Percentiles rank a stretch among this genome's conserved stretches.
These are phyloP conservation scores for Boletellus deceptivus DNA, from an alignment of 1,284 basidiomycete species.

Conservation along the genomic window DNA sequence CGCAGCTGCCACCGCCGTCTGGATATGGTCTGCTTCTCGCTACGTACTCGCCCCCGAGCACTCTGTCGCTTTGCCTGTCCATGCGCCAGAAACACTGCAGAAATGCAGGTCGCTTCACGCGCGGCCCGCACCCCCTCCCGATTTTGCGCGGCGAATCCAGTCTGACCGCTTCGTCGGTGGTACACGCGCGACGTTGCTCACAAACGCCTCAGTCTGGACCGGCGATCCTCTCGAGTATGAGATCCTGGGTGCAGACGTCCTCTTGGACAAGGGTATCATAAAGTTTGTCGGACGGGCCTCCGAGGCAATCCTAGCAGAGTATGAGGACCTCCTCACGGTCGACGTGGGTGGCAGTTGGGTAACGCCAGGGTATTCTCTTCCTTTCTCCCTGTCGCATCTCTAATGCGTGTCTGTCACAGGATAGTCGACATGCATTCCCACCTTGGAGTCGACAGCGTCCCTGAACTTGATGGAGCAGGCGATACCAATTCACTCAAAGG, in stretches of 20 bases:
- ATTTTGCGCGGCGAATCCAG: constrained; percentile 42
- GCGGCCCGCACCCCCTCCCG: constrained; percentile 26
- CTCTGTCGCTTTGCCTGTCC: constrained; percentile 22
- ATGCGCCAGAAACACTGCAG: constrained; percentile 27
- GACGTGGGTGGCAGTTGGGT: constrained; percentile 48
- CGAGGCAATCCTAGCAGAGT: constrained; percentile 26
- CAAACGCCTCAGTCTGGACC: constrained; percentile 73
- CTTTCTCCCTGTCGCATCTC: neutral
- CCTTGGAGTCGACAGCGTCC: constrained; percentile 51
- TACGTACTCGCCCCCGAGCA: constrained; percentile 1
- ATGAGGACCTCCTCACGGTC: constrained; percentile 31
- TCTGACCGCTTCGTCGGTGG: constrained; percentile 63
- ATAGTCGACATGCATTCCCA: constrained; percentile 69
- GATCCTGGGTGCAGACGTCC: constrained; percentile 48
- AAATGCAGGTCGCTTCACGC: constrained; percentile 31
- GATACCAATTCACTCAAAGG: constrained; percentile 48
- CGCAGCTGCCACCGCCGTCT: constrained; percentile 12
- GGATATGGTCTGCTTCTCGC: constrained; percentile 21
- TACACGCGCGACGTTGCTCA: constrained; percentile 54
- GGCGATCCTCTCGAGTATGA: constrained; percentile 54
- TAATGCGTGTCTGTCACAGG: constrained; percentile 7
- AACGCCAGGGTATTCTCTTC: constrained; percentile 40
- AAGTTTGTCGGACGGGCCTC: constrained; percentile 38
- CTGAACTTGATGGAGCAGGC: constrained; percentile 41
- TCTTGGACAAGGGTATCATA: constrained; percentile 47